Evolutionary conservation across 208 protist genomes (phyloP), one percentile per base, ranked within the genome.

Genomic region (Leishmania major): DNA sequence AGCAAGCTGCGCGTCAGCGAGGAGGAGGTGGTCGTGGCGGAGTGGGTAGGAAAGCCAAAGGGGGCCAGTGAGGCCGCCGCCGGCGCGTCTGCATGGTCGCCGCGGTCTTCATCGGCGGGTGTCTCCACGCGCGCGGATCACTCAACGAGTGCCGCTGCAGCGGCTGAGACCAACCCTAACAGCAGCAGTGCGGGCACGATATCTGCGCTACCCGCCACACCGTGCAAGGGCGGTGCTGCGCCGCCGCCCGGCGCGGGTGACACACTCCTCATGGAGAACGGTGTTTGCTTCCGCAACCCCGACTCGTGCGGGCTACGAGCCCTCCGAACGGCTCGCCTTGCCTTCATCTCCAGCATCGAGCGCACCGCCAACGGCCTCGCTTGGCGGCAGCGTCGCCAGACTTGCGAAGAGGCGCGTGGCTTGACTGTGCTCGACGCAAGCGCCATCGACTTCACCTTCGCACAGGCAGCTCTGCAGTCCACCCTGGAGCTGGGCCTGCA

Each of bases 381-480:
- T 51, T 60, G 78, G 64, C 83, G 80, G 78, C 84, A 84, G 78
- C 85, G 83, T 43, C 78, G 80, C 17, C 76, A 82, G 1, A 35
- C 74, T 11, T 77, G 84, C 55, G 89, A 92, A 49, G 89, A 92
- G 62, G 79, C 77, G 1, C 82, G 85, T 5, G 79, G 87, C 22
- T 67, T 96, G 35, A 81, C 87, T 11, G 87, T 96, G 81, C 82
- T 96, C 62, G 92, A 96, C 76, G 89, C 88, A 6, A 96, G 72
- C 75, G 92, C 87, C 35, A 86, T 93, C 70, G 92, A 96, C 82
- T 92, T 91, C 72, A 88, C 89, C 60, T 94, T 96, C 74, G 87
- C 88, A 75, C 90, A 92, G 69, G 89, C 89, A 31, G 91, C 92
- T 0, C 71, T 91, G 72, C 89, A 93, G 75, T 87, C 88, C 4